Base-by-base conservation (phyloP, 2,329 filamentous ascomycete species). In the Hymenoscyphus fraxineus region DNA sequence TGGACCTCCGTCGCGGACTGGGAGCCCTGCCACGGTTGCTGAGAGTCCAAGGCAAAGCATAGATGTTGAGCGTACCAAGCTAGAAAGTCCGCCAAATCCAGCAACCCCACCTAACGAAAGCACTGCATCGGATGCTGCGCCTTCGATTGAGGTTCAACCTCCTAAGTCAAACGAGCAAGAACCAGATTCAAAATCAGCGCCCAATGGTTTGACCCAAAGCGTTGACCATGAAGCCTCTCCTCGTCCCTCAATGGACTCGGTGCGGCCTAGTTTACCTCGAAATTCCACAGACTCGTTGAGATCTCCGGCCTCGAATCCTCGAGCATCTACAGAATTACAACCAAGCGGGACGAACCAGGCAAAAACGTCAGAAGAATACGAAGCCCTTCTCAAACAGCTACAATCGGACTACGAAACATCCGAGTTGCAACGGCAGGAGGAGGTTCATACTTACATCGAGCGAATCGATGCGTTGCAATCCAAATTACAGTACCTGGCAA, bases 381-480 rank as follows among this genome's bases (percentile, higher is more conserved):
- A 77, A 51, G 72, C 74, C 44, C 75, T 77, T 6, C 74, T 80
- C 41, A 71, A 72, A 58, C 77, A 79, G 56, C 69, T 79, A 4
- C 70, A 73, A 44, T 71, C 70, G 2, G 70, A 75, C 61, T 70
- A 68, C 51, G 72, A 74, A 57, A 67, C 65, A 1, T 69, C 73
- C 3, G 72, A 75, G 60, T 47, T 73, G 59, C 74, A 87, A 67
- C 86, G 91, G 69, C 89, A 94, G 64, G 91, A 95, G 71, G 95
- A 98, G 75, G 83, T 93, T 51, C 88, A 95, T 72, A 84, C 84
- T 59, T 92, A 97, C 67, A 84, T 94, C 6, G 95, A 99, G 77
- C 88, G 90, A 41, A 95, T 97, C 63, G 95, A 99, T 79, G 90
- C 93, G 3, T 79, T 99, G 1, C 92, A 98, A 76, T 87, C 92